These are phyloP conservation scores for Trifolium subterraneum DNA, from an alignment of 306 rosid genomes.

Conservation along the genomic window DNA sequence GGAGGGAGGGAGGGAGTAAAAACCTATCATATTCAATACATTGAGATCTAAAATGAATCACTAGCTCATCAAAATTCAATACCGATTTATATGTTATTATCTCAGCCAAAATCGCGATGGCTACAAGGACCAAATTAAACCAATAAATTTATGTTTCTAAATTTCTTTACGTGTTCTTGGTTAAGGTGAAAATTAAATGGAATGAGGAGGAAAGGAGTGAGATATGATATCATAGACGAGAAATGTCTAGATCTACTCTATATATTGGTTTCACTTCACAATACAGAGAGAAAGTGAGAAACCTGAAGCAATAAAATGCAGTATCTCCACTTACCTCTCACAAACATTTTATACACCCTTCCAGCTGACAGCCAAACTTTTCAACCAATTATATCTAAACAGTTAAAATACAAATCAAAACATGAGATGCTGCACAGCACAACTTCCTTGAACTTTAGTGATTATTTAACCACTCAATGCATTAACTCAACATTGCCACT, in stretches of 20 bases:
- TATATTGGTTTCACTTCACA: not conserved
- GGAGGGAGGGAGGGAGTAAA: not conserved
- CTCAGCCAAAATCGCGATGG: not conserved
- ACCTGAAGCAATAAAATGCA: conserved; percentile 25
- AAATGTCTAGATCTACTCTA: conserved; percentile 4
- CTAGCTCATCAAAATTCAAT: conserved; percentile 6
- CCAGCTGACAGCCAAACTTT: conserved; percentile 15
- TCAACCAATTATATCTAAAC: not conserved
- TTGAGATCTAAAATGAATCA: conserved; percentile 4
- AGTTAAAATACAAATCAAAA: conserved; percentile 27
- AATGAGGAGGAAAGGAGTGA: conserved; percentile 2
- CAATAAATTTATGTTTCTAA: not conserved
- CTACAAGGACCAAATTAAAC: not conserved
- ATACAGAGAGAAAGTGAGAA: not conserved
- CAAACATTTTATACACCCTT: conserved; percentile 22
- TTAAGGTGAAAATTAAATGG: conserved; percentile 16
- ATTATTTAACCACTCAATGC: not conserved
- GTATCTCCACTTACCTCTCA: not conserved
- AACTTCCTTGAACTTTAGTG: not conserved
- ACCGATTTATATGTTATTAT: not conserved
- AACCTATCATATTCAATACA: not conserved
- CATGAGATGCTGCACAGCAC: not conserved
- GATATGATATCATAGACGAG: conserved; percentile 4
- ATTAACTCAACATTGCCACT: conserved; percentile 25
- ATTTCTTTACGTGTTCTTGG: not conserved